Conservation (phyloP, 768 basidiomycete species). For the Macrolepiota fuliginosa region DNA sequence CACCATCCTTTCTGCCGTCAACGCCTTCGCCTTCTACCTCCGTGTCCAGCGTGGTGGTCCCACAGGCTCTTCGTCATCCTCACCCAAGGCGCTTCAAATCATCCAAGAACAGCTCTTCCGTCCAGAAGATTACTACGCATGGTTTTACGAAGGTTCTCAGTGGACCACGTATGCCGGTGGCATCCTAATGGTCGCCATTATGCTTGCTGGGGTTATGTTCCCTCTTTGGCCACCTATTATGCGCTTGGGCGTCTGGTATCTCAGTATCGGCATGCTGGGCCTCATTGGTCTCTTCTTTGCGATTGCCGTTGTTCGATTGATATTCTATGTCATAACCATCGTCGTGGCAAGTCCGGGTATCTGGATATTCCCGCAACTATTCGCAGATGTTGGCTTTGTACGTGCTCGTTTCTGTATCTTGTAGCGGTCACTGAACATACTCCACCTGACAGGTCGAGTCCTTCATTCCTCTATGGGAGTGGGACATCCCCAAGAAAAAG, state of each 20-base stretch:
- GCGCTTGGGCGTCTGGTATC: conserved; percentile 93
- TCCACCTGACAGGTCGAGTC: conserved; percentile 76
- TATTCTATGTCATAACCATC: conserved; percentile 93
- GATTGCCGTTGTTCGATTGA: conserved; percentile 84
- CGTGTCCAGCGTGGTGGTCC: conserved; percentile 80
- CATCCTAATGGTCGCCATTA: conserved; percentile 85
- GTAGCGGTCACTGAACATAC: neutral
- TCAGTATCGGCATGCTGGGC: conserved; percentile 84
- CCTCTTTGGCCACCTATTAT: conserved; percentile 95
- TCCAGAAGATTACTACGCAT: conserved; percentile 87
- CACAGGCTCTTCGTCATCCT: conserved; percentile 60
- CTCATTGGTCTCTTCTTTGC: conserved; percentile 89
- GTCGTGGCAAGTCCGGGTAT: conserved; percentile 87
- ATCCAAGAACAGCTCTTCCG: conserved; percentile 78
- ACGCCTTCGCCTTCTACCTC: conserved; percentile 89
- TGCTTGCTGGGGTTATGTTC: conserved; percentile 98
- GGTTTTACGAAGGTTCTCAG: conserved; percentile 96
- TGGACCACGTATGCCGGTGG: conserved; percentile 92
- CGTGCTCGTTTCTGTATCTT: conserved; percentile 32
- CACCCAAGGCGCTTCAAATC: conserved; percentile 79
- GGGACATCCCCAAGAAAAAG: conserved; percentile 85
- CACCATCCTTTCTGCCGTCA: conserved; percentile 60
- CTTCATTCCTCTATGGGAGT: conserved; percentile 96
- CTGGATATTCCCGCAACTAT: conserved; percentile 98
- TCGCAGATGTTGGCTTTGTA: conserved; percentile 98